Evolutionary conservation across 164 flowering plant genomes (phyloP), one percentile per base, ranked within the genome.

Genomic region (Cinnamomum chago): DNA sequence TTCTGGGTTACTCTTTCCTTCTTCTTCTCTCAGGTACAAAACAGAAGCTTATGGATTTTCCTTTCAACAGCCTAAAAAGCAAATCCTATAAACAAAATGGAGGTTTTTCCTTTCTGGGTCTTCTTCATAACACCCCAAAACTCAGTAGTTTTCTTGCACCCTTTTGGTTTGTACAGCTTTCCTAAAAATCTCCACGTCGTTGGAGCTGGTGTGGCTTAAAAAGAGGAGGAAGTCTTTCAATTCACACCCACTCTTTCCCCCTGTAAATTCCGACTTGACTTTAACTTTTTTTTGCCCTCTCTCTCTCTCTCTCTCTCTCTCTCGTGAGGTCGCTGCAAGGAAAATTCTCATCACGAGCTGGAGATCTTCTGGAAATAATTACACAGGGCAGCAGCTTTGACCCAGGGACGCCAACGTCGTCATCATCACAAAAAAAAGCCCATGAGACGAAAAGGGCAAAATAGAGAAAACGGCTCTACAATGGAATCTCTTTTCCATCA

Each of bases 261-360:
- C 10, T 40, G 47, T 40, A 40, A 40, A 40, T 40, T 40, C 47
- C 47, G 11, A 40, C 47, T 9, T 40, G 11, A 40, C 47, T 40
- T 1, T 0, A 24, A 24, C 7, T 11, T 62, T 68, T 69, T 55
- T 5, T 30, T 0, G 0, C 5, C 0, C 5, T 7, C 47, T 35
- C 47, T 35, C 47, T 7, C 47, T 35, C 7, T 5, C 40, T 35
- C 40, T 6, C 40, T 35, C 40, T 35, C 47, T 7, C 47, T 35
- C 9, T 6, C 1, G 47, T 1, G 47, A 5, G 47, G 47, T 40
- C 47, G 71, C 80, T 77, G 82, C 78, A 80, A 81, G 73, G 75
- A 72, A 79, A 83, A 81, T 79, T 79, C 83, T 79, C 80, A 78
- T 84, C 85, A 86, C 81, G 83, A 81, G 83, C 81, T 79, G 76